Base-by-base conservation (phyloP, 768 basidiomycete genomes). In the Trametes elegans region DNA sequence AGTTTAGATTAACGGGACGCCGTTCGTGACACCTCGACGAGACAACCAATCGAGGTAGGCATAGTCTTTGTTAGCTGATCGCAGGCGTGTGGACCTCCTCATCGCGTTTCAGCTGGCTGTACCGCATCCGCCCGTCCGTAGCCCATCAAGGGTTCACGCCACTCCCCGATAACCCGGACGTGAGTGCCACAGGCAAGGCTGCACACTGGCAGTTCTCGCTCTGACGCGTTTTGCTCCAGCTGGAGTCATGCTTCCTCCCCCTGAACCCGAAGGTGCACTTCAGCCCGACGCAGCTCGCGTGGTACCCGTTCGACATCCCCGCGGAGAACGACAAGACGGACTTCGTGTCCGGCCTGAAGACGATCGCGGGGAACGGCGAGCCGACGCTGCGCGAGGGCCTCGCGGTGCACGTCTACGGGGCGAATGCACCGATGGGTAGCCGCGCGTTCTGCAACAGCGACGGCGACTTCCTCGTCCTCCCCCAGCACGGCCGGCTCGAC, bases 71-170 rank as follows among this genome's bases (percentile, higher is more conserved):
- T 27, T 11, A 13, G 7, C 13, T 5, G 21, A 26, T 28, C 11
- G 9, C 34, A 6, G n/a, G n/a, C n/a, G 40, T 11, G 14, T 31
- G 11, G 9, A 11, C 38, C 36, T 42, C 46, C 31, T 40, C 26
- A 36, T 27, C 18, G 36, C 36, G 23, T 24, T 42, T 0, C 60
- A 84, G 82, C 10, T 86, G 81, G 80, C 57, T 85, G 9, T 87
- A 87, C 67, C 81, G 84, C 27, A 84, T 87, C 55, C 77, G 83
- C 26, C 84, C 84, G 4, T 84, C 83, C 7, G 84, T 87, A 19
- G 82, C 83, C 0, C 85, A 86, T 65, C 72, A 83, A 59, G 83
- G 83, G 3, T 85, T 87, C 63, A 77, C 68, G 11, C 69, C 70
- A 28, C 69, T 85, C 7, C 77, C 78, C 1, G 76, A 79, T 39